Base-by-base conservation (phyloP, 2,329 filamentous ascomycete species). In the Grosmannia huntii region DNA sequence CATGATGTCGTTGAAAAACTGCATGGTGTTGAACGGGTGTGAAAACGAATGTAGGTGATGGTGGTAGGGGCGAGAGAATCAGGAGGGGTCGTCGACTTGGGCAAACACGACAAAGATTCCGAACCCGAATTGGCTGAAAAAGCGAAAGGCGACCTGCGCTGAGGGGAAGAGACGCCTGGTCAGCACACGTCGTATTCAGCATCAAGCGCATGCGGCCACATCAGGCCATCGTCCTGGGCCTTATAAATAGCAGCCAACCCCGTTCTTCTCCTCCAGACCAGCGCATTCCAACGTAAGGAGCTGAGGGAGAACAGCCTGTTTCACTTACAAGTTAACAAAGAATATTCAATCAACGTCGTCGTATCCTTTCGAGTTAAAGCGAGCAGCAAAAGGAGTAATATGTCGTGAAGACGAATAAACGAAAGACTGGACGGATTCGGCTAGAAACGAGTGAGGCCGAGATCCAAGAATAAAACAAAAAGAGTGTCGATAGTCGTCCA, bases 351-450 rank as follows among this genome's bases (percentile, higher is more conserved):
- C 12, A 16, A 16, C 16, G 48, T 25, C 1, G 10, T 49, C 23
- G 48, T 23, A 27, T 49, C 23, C 46, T 25, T 49, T 50, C 23
- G 25, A 50, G n/a, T 19, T 27, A 19, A 28, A 16, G 25, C 16
- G 12, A 25, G 48, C 12, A 7, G 12, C 25, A 14, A 16, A n/a
- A 53, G 9, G 27, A 36, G 28, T 53, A 9, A 23, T 36, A 31
- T 9, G 25, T 51, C 49, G 48, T 50, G 48, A 50, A 27, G 23
- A 50, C 9, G 25, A 14, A 25, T 27, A 23, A 53, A 21, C 7
- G 25, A 76, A 76, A 64, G 74, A 76, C 66, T 64, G 74, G 73
- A 76, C 72, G 70, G 73, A 66, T 68, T 71, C 73, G 72, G 71
- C 73, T 69, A 21, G 51, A 36, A 51, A 67, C 75, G 73, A 76